phyloP scores from a whole-genome alignment of 441 rosid genomes.

The Viola pubescens region DNA sequence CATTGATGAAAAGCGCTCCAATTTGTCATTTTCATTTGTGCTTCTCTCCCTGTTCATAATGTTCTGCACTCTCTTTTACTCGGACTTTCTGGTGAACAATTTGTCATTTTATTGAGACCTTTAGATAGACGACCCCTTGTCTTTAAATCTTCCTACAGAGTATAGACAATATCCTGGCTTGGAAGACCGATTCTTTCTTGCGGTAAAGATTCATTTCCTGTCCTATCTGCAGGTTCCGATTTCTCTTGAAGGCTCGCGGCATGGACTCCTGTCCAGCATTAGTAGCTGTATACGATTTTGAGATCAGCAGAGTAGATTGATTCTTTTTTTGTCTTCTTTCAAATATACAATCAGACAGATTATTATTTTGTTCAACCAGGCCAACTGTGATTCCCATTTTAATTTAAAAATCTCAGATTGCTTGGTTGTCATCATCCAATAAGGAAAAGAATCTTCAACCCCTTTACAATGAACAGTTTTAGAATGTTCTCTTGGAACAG shows the following conservation, averaged over 20 bases:
- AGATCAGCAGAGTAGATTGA: slow-evolving; percentile 13
- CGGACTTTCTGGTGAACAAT: not conserved
- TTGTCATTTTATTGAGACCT: not conserved
- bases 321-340: slow-evolving; percentile 4
- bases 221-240: not conserved
- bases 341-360: slow-evolving; percentile 17
- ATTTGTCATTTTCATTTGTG: not conserved
- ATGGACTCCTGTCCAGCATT: not conserved
- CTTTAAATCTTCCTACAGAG: not conserved
- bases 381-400: slow-evolving; percentile 42
- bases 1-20: not conserved
- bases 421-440: slow-evolving; percentile 34
- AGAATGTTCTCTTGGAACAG: slow-evolving; percentile 10
- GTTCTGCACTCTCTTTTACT: not conserved
- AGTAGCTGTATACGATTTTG: slow-evolving; percentile 1
- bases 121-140: not conserved
- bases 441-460: slow-evolving; percentile 12
- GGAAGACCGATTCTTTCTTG: no score
- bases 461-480: slow-evolving; percentile 11
- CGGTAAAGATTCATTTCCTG: no score
- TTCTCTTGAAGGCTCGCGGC: slow-evolving; percentile 9
- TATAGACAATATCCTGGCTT: not conserved
- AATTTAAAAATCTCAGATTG: slow-evolving; percentile 42
- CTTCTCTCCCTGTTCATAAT: not conserved
- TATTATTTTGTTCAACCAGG: slow-evolving; percentile 42